Evolutionary conservation across 768 basidiomycete genomes (phyloP), one percentile per base, ranked within the genome.

Genomic region (Galerina sulciceps): DNA sequence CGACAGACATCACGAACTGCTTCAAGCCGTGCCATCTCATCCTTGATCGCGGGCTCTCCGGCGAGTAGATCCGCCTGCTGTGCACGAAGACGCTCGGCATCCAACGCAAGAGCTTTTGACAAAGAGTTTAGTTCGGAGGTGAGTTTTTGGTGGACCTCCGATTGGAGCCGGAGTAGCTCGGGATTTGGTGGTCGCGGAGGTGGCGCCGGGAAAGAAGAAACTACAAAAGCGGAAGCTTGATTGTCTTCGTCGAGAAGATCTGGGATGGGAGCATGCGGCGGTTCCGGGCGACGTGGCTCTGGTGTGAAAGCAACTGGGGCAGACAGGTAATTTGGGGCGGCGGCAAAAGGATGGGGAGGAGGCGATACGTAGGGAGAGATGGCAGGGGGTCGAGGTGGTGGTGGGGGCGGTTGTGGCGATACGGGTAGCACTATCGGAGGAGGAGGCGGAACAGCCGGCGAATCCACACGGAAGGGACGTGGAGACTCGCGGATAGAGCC

Each of bases 1-100:
- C 79, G 82, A 74, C 97, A 99, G 23, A 99, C 96, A 67, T 91
- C 91, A 55, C 89, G 81, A 22, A 99, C 97, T 18, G 96, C 96
- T 75, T 93, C 91, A 38, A 99, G 79, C 14, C 97, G 83, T 2
- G 87, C 91, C 92, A 94, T 96, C 77, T 99, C 97, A 75, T 99
- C 97, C 52, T 87, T 85, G 61, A 99, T 92, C 10, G 96, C 96
- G 43, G 96, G 95, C 71, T 90, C 91, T 3, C 96, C 97, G 58
- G 89, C 84, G 46, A 90, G 83, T 63, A 99, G 85, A 76, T 98
- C 94, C 40, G 84, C 74, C 67, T 93, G 90, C 63, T 95, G 86
- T 43, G 90, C 85, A 42, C 89, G 87, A 55, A 97, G 79, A 45
- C 89, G 84, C 71, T 93, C 89, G 51, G 85, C 79, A 71, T 93